Conservation (phyloP, 108 stramenopile genomes). For the Phaeodactylum tricornutum region DNA sequence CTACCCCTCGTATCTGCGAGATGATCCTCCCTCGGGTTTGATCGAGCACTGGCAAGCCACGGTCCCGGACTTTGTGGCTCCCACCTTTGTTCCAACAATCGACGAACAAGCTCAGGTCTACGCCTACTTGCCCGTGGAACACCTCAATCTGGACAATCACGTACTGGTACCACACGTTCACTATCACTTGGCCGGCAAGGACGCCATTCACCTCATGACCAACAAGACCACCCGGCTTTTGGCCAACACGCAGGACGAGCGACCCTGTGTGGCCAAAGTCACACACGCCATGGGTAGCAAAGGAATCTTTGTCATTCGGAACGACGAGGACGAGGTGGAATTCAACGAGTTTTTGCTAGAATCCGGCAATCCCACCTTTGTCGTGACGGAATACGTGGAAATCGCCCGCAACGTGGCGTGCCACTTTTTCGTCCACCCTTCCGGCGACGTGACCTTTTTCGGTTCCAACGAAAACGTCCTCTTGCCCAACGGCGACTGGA, state of each 20-base stretch:
- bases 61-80: conserved; percentile 8
- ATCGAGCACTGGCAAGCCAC: conserved; percentile 10
- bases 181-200: conserved; percentile 22
- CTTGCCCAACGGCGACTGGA: conserved; percentile 7
- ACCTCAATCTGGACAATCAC: conserved; percentile 8
- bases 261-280: conserved; percentile 16
- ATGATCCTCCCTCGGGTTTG: conserved; percentile 8
- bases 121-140: conserved; percentile 16
- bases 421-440: conserved; percentile 21
- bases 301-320: conserved; percentile 18
- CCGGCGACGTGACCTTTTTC: conserved; percentile 11
- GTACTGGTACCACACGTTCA: conserved; percentile 14
- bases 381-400: conserved; percentile 16
- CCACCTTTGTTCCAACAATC: conserved; percentile 9
- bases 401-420: conserved; percentile 18
- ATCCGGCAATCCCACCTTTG: conserved; percentile 16
- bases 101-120: conserved; percentile 5
- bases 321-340: conserved; percentile 17
- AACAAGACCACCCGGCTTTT: conserved; percentile 14
- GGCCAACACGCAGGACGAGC: conserved; percentile 5
- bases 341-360: conserved; percentile 10
- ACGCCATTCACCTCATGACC: conserved; percentile 21
- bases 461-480: conserved; percentile 17
- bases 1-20: conserved; percentile 10
- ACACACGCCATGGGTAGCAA: conserved; percentile 19